Evolutionary conservation across 1,284 basidiomycete species (phyloP).

Genomic region (Entoloma clypeatum): DNA sequence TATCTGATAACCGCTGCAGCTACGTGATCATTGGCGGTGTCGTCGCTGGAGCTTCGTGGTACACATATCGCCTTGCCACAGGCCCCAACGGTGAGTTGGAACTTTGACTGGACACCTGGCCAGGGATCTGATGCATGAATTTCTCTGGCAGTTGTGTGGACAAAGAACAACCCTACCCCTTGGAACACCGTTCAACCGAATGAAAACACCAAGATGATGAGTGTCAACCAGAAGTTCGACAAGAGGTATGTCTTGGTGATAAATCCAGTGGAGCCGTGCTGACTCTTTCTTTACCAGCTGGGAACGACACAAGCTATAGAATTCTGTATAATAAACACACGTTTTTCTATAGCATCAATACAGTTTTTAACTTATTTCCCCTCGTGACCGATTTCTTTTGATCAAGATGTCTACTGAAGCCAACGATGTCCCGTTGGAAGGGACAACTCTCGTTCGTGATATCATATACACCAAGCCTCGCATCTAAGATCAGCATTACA

Average conservation of each 20-base stretch:
- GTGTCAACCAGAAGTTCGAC: slow-evolving; percentile 68
- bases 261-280: too few relatives aligned
- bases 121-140: slow-evolving; percentile 8
- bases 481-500: slow-evolving; percentile 5
- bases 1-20: slow-evolving; percentile 34
- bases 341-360: slow-evolving; percentile 3
- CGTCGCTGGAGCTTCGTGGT: slow-evolving; percentile 67
- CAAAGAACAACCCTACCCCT: slow-evolving; percentile 73
- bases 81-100: slow-evolving; percentile 60
- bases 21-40: slow-evolving; percentile 69
- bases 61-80: slow-evolving; percentile 63
- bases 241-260: slow-evolving; percentile 66
- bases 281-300: slow-evolving; percentile 45
- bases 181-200: slow-evolving; percentile 74
- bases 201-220: slow-evolving; percentile 66
- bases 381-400: slow-evolving; percentile 33
- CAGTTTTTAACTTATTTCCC: neutral
- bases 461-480: neutral
- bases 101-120: slow-evolving; percentile 1
- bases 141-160: slow-evolving; percentile 63
- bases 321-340: too few relatives aligned
- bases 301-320: slow-evolving; percentile 65
- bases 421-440: slow-evolving; percentile 48
- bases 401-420: slow-evolving; percentile 31
- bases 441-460: slow-evolving; percentile 32